Percentiles rank a stretch among this genome's conserved stretches.
Evolutionary conservation across 129 eudicot genomes (phyloP).

Genomic region (Solidago caesia): DNA sequence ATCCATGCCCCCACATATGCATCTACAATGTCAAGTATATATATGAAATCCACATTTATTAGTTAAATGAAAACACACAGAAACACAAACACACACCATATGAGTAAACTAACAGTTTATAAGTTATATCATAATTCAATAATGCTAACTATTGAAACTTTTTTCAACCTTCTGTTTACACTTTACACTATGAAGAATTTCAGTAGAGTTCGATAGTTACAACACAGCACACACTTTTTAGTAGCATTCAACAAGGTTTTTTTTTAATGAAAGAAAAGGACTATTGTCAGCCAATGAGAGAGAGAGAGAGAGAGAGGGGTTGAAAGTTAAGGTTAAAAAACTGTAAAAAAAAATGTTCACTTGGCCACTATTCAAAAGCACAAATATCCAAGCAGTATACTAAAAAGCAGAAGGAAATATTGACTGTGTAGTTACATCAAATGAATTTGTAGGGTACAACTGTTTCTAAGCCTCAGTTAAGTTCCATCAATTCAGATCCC

Average conservation of each 20-base stretch:
- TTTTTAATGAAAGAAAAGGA: not conserved
- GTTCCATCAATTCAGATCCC: constrained; percentile 45
- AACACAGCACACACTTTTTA: not conserved
- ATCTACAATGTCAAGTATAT: constrained; percentile 37
- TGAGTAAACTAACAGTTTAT: not conserved
- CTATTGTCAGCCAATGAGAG: constrained; percentile 17
- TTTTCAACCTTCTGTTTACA: too few species aligned
- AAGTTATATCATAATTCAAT: too few species aligned
- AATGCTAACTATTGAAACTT: too few species aligned
- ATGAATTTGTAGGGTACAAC: constrained; percentile 40
- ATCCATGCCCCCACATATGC: constrained; percentile 91
- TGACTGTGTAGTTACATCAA: constrained; percentile 70
- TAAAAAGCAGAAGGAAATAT: constrained; percentile 66
- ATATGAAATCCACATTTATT: not conserved
- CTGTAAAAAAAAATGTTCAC: constrained; percentile 28
- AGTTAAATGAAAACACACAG: not conserved
- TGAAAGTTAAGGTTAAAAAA: constrained; percentile 36
- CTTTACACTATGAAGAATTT: too few species aligned
- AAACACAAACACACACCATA: not conserved
- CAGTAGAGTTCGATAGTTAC: too few species aligned
- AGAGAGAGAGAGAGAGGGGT: constrained; percentile 21
- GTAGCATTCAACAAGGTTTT: not conserved
- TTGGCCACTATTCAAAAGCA: constrained; percentile 40
- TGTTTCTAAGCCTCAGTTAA: constrained; percentile 26
- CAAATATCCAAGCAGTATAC: constrained; percentile 47